phyloP scores from a whole-genome alignment of 1,284 basidiomycete genomes.

The Puccinia coronata region DNA sequence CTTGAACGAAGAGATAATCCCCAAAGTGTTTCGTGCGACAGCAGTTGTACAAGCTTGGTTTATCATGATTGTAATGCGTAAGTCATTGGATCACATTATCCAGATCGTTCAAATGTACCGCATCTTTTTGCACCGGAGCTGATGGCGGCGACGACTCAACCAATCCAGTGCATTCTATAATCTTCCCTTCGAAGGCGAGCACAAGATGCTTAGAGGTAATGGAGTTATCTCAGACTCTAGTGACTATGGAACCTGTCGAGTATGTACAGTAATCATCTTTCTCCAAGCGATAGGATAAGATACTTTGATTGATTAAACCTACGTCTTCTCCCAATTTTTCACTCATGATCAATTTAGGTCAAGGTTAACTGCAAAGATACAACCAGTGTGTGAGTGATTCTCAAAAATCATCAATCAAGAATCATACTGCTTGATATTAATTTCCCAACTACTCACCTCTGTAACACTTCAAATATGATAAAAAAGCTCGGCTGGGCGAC shows the following conservation, averaged over 20 bases:
- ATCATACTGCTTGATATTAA: neutral
- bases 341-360: neutral
- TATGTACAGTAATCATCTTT: neutral
- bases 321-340: neutral
- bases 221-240: neutral
- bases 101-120: neutral
- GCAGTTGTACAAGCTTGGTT: neutral
- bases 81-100: neutral
- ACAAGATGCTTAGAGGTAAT: neutral
- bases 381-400: neutral
- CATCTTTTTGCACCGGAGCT: neutral
- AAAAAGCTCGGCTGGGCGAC: neutral
- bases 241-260: constrained; percentile 2
- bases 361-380: neutral
- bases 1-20: neutral
- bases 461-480: too few relatives aligned
- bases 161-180: neutral
- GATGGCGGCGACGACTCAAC: neutral
- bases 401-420: neutral
- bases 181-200: neutral
- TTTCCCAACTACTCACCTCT: neutral
- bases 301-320: neutral
- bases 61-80: neutral
- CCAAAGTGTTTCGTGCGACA: neutral
- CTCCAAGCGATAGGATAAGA: too few relatives aligned